A percentile compares a stretch with the other conserved stretches of the same genome.
These are phyloP conservation scores for Suillus luteus DNA, from an alignment of 768 basidiomycete species.

Conservation along the genomic window DNA sequence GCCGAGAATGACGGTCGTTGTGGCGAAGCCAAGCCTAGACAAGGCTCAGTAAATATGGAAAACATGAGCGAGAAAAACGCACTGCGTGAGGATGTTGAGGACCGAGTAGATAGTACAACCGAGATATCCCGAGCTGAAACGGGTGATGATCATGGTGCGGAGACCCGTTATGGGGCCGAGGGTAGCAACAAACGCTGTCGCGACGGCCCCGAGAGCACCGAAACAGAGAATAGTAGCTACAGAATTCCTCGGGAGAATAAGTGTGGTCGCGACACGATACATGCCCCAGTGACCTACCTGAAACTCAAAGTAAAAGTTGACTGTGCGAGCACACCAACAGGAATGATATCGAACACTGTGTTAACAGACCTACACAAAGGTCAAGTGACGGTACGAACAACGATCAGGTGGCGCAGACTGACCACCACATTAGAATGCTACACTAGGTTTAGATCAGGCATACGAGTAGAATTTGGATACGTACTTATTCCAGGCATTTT, in stretches of 20 bases:
- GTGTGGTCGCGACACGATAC: conserved; percentile 1
- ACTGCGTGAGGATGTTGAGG: conserved; percentile 56
- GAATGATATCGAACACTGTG: conserved; percentile 48
- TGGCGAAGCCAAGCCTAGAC: conserved; percentile 48
- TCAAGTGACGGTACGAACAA: too few species aligned
- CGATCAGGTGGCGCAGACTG: conserved; percentile 8
- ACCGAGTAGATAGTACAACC: conserved; percentile 52
- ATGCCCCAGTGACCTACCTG: conserved; percentile 31
- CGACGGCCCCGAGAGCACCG: conserved; percentile 42
- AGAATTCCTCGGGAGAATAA: conserved; percentile 35
- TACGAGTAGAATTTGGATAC: conserved; percentile 16
- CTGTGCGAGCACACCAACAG: conserved; percentile 52
- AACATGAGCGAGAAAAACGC: conserved; percentile 7
- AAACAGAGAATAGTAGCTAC: conserved; percentile 50
- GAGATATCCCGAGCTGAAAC: conserved; percentile 50
- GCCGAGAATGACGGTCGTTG: conserved; percentile 52
- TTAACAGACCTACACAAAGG: conserved; percentile 44
- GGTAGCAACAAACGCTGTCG: conserved; percentile 53
- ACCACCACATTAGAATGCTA: conserved; percentile 51
- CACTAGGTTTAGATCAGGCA: conserved; percentile 6
- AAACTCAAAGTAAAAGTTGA: conserved; percentile 51
- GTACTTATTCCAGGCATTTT: conserved; percentile 48
- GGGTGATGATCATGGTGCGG: conserved; percentile 54
- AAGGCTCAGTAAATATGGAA: not conserved
- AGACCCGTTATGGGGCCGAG: conserved; percentile 55